A percentile compares a stretch with the other conserved stretches of the same genome.
phyloP scores from a whole-genome alignment of 2,329 filamentous ascomycete genomes.

The Triangularia verruculosa region DNA sequence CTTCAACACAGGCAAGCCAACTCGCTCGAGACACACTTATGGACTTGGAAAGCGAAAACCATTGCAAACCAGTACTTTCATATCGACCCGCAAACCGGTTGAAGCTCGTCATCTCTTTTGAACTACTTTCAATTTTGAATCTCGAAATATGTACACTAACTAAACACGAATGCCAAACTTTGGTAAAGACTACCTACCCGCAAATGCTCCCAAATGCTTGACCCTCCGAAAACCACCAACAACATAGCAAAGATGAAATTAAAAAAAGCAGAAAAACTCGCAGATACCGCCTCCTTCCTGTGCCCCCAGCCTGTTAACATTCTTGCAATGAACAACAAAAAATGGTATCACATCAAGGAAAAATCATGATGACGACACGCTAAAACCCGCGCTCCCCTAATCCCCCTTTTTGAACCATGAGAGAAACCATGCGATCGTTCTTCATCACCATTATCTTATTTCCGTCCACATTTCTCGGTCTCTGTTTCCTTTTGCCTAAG shows the following conservation, averaged over 20 bases:
- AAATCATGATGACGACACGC: background rate
- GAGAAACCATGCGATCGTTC: background rate
- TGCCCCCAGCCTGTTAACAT: background rate
- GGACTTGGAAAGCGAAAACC: no score
- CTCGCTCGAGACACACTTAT: background rate
- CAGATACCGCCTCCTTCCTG: background rate
- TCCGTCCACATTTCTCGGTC: background rate
- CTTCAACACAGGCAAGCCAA: background rate
- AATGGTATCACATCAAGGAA: slow-evolving; percentile 1
- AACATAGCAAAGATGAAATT: background rate
- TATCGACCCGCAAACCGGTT: no score
- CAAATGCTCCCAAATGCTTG: slow-evolving; percentile 5
- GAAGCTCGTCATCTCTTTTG: background rate
- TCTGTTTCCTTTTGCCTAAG: background rate
- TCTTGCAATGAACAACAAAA: background rate
- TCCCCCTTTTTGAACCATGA: background rate
- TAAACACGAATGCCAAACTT: background rate
- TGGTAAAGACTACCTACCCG: background rate
- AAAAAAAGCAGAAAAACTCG: background rate
- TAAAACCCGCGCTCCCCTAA: background rate
- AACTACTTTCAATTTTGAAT: background rate
- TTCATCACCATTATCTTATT: background rate
- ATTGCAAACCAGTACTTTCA: no score
- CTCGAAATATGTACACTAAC: background rate
- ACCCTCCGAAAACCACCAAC: background rate